Conservation (phyloP, 148 eudicot genomes). For the Heliosperma pusillum region DNA sequence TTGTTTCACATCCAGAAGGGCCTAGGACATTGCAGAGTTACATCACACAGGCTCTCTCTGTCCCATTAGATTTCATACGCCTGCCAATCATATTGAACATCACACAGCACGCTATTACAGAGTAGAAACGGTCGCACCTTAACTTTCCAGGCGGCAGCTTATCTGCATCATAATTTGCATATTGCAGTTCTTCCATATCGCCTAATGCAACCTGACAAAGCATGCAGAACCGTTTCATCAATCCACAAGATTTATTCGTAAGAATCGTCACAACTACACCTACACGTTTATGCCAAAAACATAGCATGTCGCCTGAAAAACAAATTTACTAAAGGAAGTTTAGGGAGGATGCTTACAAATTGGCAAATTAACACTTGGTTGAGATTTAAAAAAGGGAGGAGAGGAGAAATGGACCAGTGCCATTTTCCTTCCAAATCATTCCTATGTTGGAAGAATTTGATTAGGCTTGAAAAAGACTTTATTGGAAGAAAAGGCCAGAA, state of each 20-base stretch:
- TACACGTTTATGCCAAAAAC: neutral
- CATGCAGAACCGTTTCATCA: neutral
- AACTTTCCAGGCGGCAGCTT: conserved; percentile 84
- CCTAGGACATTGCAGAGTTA: neutral
- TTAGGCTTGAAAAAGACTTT: too few species aligned
- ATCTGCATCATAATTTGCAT: conserved; percentile 75
- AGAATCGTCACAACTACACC: neutral
- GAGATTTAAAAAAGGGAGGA: neutral
- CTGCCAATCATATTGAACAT: conserved; percentile 8
- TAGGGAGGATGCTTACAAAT: neutral
- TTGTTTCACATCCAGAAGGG: neutral
- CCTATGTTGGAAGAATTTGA: too few species aligned
- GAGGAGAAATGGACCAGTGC: too few species aligned
- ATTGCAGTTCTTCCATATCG: conserved; percentile 80
- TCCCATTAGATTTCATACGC: neutral
- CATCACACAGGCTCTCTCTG: neutral
- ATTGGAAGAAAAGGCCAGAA: too few species aligned
- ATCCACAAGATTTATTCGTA: neutral
- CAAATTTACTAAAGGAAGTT: neutral
- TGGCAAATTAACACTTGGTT: neutral
- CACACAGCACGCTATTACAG: neutral
- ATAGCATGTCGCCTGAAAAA: neutral
- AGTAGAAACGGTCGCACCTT: conserved; percentile 40
- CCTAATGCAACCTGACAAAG: conserved; percentile 81
- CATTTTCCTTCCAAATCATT: too few species aligned